Evolutionary conservation across 2,329 filamentous ascomycete genomes (phyloP), one percentile per base, ranked within the genome.

Genomic region (Hypoxylon rubiginosum): DNA sequence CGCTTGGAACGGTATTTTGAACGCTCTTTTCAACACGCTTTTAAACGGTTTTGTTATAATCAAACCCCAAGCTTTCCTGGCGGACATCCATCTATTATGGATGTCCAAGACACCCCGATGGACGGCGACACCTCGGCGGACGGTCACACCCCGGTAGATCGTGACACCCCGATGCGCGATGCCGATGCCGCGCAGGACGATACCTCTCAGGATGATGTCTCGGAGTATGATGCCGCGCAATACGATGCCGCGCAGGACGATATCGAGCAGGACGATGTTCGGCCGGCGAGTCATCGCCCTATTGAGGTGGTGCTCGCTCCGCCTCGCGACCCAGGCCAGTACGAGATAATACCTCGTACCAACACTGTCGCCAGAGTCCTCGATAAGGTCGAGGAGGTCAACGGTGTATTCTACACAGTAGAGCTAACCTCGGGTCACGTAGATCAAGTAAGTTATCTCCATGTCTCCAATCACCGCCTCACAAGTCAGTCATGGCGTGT

Each of bases 401-500:
- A 74, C 8, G 69, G 77, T 9, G 21, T 71, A 1, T 73, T 73
- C 21, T 82, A 81, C 46, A 73, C 70, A 4, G 76, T 82, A 10
- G 82, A 84, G 63, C 85, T 84, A 51, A 79, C 80, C 30, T 83
- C 85, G 68, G 84, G 83, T 24, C 77, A 79, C 53, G 70, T 80
- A 66, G 78, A 83, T 58, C 63, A 79, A 70, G 84, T 86, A 78
- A 79, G 83, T 81, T 28, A 21, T 53, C 45, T 55, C 24, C 58
- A 58, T 56, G 62, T 76, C 59, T 75, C 11, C n/a, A 21, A 6
- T 72, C 21, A 41, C 26, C 5, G 8, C 39, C 39, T 43, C 28
- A 19, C 39, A 21, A 43, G 15, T n/a, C 5, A 39, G 34, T 39
- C 34, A n/a, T 15, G 15, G 34, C 5, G 11, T 39, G 34, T 39